These are phyloP conservation scores for Sphenostylis stenocarpa DNA, from an alignment of 306 rosid genomes.

Conservation along the genomic window DNA sequence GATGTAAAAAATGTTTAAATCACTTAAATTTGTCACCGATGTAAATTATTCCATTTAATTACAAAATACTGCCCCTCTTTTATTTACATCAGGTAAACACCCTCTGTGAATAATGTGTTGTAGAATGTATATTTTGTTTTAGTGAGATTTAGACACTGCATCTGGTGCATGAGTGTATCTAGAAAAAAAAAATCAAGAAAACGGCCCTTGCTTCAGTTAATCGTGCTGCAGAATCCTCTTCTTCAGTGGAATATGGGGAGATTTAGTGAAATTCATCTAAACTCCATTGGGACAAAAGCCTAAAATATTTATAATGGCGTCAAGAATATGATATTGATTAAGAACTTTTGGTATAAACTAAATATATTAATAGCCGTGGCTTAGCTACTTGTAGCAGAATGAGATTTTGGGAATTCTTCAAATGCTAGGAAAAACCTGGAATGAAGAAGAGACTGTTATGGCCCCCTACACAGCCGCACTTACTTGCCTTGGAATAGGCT, in stretches of 20 bases:
- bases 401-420: not conserved
- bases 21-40: too few species aligned
- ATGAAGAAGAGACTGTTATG: not conserved
- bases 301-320: not conserved
- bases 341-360: not conserved
- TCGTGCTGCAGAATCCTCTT: too few species aligned
- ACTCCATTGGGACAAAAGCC: not conserved
- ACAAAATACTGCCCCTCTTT: too few species aligned
- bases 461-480: not conserved
- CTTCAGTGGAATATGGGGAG: not conserved
- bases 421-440: not conserved
- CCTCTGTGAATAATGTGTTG: too few species aligned
- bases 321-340: not conserved
- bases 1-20: too few species aligned
- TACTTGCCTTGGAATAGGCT: not conserved
- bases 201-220: not conserved
- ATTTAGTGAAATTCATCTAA: not conserved
- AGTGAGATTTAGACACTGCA: not conserved
- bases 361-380: not conserved
- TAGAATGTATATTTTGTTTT: too few species aligned
- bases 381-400: not conserved
- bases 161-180: not conserved
- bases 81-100: too few species aligned
- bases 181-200: not conserved
- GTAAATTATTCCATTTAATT: too few species aligned